Percentiles rank a stretch among this genome's conserved stretches.
phyloP scores from a whole-genome alignment of 2,329 filamentous ascomycete genomes.

The Xylaria sp. region DNA sequence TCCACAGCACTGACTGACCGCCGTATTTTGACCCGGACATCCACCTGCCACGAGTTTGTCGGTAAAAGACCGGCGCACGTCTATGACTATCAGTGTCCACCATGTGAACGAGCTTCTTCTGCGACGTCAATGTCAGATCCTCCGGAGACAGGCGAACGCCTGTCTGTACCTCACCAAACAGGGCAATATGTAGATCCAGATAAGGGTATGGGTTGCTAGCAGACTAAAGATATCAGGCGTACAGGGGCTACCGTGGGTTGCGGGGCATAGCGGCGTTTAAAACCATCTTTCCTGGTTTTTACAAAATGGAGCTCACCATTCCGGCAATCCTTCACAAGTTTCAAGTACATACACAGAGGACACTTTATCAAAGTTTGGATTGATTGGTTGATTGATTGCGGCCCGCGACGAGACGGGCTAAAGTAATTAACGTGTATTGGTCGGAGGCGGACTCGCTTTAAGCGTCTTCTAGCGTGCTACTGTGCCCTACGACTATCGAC shows the following conservation, averaged over 20 bases:
- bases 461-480: not conserved
- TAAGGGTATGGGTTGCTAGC: constrained; percentile 6
- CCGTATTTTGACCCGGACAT: not conserved
- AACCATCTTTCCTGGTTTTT: constrained; percentile 24
- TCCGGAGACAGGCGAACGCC: not conserved
- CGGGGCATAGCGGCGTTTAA: constrained; percentile 17
- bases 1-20: no score
- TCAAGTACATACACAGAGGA: no score
- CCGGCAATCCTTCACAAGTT: no score
- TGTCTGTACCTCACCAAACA: constrained; percentile 13
- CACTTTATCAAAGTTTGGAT: no score
- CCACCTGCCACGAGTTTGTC: not conserved
- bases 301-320: no score
- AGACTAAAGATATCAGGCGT: not conserved
- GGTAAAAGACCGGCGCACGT: not conserved
- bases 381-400: not conserved
- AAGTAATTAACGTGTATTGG: not conserved
- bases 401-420: not conserved
- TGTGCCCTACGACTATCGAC: not conserved
- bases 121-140: not conserved
- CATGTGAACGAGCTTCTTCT: not conserved
- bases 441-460: not conserved
- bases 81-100: not conserved
- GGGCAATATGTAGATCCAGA: constrained; percentile 1
- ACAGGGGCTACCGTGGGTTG: constrained; percentile 10